phyloP scores from a whole-genome alignment of 2,329 filamentous ascomycete species.

The Fonsecaea nubica region DNA sequence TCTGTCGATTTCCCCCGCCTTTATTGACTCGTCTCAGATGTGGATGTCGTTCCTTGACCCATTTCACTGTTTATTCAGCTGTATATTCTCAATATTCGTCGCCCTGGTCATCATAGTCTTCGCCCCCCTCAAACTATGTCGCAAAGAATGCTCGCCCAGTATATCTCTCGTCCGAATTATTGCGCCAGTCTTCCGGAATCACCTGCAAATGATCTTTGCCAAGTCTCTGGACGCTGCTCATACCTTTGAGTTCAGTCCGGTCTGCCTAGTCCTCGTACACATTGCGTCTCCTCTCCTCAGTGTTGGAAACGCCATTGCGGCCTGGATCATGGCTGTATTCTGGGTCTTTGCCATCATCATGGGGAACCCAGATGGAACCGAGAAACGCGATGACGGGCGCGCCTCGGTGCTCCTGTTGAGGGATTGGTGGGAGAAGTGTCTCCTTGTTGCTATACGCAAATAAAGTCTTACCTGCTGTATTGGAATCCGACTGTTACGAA shows the following conservation, averaged over 20 bases:
- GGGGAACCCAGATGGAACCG: constrained; percentile 66
- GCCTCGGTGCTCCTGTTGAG: constrained; percentile 65
- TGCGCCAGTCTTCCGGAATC: constrained; percentile 37
- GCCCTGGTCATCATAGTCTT: constrained; percentile 59
- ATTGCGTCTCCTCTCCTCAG: constrained; percentile 63
- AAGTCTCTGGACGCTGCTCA: constrained; percentile 40
- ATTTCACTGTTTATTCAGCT: constrained; percentile 60
- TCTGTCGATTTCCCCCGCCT: background rate
- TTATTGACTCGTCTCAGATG: constrained; percentile 33
- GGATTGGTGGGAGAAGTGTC: constrained; percentile 67
- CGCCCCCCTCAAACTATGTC: constrained; percentile 62
- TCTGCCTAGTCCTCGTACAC: constrained; percentile 60
- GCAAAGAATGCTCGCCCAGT: constrained; percentile 50
- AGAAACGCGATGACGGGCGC: constrained; percentile 66
- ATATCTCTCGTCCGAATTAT: constrained; percentile 37
- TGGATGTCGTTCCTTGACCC: constrained; percentile 55
- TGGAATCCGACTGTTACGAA: constrained; percentile 22
- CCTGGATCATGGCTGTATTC: constrained; percentile 66
- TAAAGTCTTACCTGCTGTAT: constrained; percentile 18
- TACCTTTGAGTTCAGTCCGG: constrained; percentile 45
- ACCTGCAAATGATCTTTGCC: constrained; percentile 39
- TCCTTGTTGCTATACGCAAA: constrained; percentile 50
- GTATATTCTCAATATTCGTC: constrained; percentile 61
- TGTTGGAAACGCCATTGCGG: constrained; percentile 61
- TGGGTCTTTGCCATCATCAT: constrained; percentile 68